Conservation (phyloP, 2,329 filamentous ascomycete genomes). For the Ophiosphaerella narmari region DNA sequence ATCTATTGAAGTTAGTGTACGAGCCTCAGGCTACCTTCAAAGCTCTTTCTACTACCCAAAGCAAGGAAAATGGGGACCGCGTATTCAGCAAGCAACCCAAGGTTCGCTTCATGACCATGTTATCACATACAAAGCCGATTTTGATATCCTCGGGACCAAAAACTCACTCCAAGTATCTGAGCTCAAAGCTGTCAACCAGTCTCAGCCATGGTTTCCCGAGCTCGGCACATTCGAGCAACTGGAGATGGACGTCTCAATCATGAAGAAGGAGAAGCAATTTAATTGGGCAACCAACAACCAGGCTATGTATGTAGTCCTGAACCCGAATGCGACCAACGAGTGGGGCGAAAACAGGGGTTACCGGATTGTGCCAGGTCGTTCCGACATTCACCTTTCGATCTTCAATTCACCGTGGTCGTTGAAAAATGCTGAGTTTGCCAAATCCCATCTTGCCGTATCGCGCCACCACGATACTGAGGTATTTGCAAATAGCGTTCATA, state of each 20-base stretch:
- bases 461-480: conserved; percentile 55
- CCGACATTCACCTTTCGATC: conserved; percentile 41
- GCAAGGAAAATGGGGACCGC: conserved; percentile 44
- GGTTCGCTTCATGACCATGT: conserved; percentile 47
- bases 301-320: conserved; percentile 57
- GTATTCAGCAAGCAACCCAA: conserved; percentile 45
- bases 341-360: conserved; percentile 60
- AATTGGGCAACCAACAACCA: conserved; percentile 55
- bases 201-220: conserved; percentile 41
- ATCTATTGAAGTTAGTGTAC: conserved; percentile 42
- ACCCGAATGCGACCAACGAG: conserved; percentile 54
- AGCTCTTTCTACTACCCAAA: conserved; percentile 38
- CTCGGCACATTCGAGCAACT: conserved; percentile 38
- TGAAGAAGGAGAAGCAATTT: conserved; percentile 52
- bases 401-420: conserved; percentile 44
- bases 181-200: conserved; percentile 26
- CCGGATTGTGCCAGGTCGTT: conserved; percentile 43
- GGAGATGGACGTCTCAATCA: conserved; percentile 34
- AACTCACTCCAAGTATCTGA: conserved; percentile 45
- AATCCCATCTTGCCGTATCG: conserved; percentile 48
- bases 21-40: conserved; percentile 40
- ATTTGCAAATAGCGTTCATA: conserved; percentile 42
- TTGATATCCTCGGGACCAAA: conserved; percentile 42
- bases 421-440: conserved; percentile 43
- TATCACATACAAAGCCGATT: conserved; percentile 49